Percentiles rank a stretch among this genome's conserved stretches.
These are phyloP conservation scores for Eucalyptus curtisii DNA, from an alignment of 345 rosid genomes.

Conservation along the genomic window DNA sequence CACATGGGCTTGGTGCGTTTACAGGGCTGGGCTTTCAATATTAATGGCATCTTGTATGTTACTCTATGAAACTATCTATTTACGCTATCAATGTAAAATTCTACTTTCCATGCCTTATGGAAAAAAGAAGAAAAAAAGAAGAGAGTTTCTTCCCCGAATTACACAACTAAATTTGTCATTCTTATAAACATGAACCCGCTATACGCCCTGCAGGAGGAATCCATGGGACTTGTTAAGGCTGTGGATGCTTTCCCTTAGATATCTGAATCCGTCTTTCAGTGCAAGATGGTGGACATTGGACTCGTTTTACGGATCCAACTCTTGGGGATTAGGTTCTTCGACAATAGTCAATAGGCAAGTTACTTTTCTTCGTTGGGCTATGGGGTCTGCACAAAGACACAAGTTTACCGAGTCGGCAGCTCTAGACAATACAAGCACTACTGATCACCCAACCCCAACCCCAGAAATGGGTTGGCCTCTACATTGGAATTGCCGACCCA, in stretches of 20 bases:
- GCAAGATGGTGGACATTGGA: background rate
- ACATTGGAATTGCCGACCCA: background rate
- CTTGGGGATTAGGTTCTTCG: too few species aligned
- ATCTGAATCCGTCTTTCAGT: background rate
- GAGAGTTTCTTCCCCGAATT: background rate
- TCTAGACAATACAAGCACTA: too few species aligned
- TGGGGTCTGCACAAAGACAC: too few species aligned
- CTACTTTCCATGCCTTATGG: background rate
- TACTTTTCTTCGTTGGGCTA: too few species aligned
- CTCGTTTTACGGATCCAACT: too few species aligned
- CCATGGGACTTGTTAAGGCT: background rate
- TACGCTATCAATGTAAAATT: background rate
- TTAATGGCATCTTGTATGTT: background rate
- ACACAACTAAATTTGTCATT: background rate
- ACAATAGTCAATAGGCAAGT: too few species aligned
- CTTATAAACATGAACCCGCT: background rate
- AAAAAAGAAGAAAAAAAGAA: fast-evolving
- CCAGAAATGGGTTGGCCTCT: background rate
- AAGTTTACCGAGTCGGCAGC: too few species aligned
- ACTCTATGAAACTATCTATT: background rate
- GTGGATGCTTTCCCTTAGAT: background rate
- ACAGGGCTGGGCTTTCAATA: background rate
- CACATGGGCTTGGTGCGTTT: background rate
- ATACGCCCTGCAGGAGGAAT: background rate
- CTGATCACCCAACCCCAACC: too few species aligned